Evolutionary conservation across 331 rosid species (phyloP).

Genomic region (Arachis monticola): DNA sequence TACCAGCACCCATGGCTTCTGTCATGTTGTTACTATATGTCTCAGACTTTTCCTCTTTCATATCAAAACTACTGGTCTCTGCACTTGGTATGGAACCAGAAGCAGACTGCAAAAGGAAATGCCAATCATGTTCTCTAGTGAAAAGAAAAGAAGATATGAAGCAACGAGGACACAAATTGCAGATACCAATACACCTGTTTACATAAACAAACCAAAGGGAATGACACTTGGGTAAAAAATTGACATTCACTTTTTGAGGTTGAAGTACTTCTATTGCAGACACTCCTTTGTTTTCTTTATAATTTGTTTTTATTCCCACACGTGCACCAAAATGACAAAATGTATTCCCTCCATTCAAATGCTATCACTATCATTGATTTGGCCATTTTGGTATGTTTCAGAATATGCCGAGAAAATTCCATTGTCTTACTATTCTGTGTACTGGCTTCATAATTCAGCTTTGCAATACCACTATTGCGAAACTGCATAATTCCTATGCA

Average conservation of each 20-base stretch:
- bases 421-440: background rate
- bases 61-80: slow-evolving; percentile 52
- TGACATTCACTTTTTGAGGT: background rate
- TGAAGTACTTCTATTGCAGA: background rate
- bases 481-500: slow-evolving; percentile 12
- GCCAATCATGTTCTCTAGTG: slow-evolving; percentile 9
- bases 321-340: slow-evolving; percentile 30
- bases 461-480: background rate
- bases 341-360: background rate
- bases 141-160: slow-evolving; percentile 28
- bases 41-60: slow-evolving; percentile 78
- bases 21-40: slow-evolving; percentile 81
- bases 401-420: slow-evolving; percentile 30
- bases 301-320: background rate
- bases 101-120: slow-evolving; percentile 62
- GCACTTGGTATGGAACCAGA: slow-evolving; percentile 73
- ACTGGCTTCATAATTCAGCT: slow-evolving; percentile 6
- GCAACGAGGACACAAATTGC: background rate
- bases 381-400: slow-evolving; percentile 15
- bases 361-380: slow-evolving; percentile 2
- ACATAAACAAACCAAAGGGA: background rate
- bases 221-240: background rate
- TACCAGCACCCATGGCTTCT: slow-evolving; percentile 98
- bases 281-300: slow-evolving; percentile 20
- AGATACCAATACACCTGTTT: background rate